Percentiles rank a stretch among this genome's conserved stretches.
Conservation (phyloP, 169 alveolate genomes). For the Babesia ovata region DNA sequence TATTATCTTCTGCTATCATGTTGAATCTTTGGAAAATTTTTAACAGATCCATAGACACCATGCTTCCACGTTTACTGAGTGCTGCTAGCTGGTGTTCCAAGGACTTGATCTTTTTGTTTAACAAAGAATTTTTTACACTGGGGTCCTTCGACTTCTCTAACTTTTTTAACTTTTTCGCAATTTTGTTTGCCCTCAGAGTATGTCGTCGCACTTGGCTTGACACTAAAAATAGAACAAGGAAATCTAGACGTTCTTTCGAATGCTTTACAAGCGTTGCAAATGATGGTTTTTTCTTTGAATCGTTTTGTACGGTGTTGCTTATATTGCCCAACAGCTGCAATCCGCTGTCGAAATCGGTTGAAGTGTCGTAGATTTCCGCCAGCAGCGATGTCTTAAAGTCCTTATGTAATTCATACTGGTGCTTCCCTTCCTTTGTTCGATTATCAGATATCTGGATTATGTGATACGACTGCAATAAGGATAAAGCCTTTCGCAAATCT, state of each 20-base stretch:
- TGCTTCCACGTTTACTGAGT: conserved; percentile 8
- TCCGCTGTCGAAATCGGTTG: conserved; percentile 25
- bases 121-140: conserved; percentile 4
- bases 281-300: conserved; percentile 1
- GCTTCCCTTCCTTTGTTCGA: conserved; percentile 60
- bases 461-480: conserved; percentile 54
- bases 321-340: conserved; percentile 19
- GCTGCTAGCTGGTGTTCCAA: conserved; percentile 20
- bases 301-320: neutral
- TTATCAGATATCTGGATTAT: conserved; percentile 56
- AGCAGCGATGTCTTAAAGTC: conserved; percentile 45
- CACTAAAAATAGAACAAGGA: conserved; percentile 47
- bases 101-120: conserved; percentile 29
- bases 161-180: conserved; percentile 43
- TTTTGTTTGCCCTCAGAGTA: conserved; percentile 32
- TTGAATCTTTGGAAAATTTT: conserved; percentile 37
- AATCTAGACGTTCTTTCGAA: conserved; percentile 51
- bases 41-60: neutral
- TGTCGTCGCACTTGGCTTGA: conserved; percentile 40
- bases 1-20: conserved; percentile 46
- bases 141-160: conserved; percentile 34
- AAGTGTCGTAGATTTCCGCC: conserved; percentile 18
- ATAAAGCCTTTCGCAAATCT: conserved; percentile 69
- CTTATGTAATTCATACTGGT: conserved; percentile 61
- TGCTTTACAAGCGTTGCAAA: conserved; percentile 23